phyloP scores from a whole-genome alignment of 768 basidiomycete species.

The Boletus reticulatus region DNA sequence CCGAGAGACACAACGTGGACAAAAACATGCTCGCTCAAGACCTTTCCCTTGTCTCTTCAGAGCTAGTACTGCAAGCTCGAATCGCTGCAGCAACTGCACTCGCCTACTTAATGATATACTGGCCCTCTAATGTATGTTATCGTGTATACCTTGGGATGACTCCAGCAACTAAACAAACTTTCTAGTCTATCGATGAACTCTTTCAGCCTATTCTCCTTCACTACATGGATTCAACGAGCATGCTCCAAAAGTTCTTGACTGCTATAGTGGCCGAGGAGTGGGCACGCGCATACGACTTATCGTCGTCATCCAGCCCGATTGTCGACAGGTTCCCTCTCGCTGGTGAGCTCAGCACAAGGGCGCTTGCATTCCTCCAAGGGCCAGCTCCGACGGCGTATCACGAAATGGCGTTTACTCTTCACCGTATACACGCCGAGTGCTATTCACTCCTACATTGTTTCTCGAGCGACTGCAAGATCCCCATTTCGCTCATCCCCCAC shows the following conservation, averaged over 20 bases:
- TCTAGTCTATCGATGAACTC: conserved; percentile 52
- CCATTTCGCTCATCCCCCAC: conserved; percentile 72
- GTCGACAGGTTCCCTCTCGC: conserved; percentile 59
- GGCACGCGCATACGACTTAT: conserved; percentile 58
- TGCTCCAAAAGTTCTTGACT: conserved; percentile 87
- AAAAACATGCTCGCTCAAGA: conserved; percentile 95
- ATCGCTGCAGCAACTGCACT: conserved; percentile 77
- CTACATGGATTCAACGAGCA: conserved; percentile 84
- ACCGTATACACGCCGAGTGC: conserved; percentile 79
- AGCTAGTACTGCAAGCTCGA: conserved; percentile 76
- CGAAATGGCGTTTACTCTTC: conserved; percentile 83
- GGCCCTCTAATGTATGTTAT: conserved; percentile 55
- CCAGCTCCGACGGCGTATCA: conserved; percentile 78
- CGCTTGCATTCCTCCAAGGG: conserved; percentile 71
- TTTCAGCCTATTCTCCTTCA: conserved; percentile 76
- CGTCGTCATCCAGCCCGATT: conserved; percentile 38
- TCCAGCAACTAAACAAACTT: neutral
- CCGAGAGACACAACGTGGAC: conserved; percentile 90
- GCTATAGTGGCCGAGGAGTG: conserved; percentile 90
- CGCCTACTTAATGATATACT: conserved; percentile 63
- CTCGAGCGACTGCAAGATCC: conserved; percentile 82
- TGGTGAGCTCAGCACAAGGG: conserved; percentile 63
- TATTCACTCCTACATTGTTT: conserved; percentile 80
- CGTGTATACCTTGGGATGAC: neutral
- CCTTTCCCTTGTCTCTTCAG: conserved; percentile 72